Evolutionary conservation across 495 filamentous ascomycete genomes (phyloP), one percentile per base, ranked within the genome.

Genomic region (Venustampulla echinocandica): DNA sequence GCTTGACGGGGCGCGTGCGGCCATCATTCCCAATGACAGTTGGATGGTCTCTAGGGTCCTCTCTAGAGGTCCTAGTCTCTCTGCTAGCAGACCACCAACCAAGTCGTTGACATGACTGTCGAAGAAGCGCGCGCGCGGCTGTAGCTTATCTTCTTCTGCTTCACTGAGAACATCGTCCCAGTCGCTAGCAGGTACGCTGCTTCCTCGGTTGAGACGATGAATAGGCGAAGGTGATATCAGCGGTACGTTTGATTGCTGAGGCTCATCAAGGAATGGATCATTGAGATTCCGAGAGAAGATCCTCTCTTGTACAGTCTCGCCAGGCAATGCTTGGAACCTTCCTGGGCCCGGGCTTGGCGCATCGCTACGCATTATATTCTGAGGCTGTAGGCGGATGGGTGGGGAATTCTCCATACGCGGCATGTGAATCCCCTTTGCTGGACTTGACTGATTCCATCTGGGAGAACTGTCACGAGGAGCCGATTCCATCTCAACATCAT

Each of bases 101-200:
- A 97, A 64, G 11, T 85, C 76, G 58, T 95, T 84, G 46, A 97
- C 82, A 57, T 85, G 88, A 47, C 76, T 80, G 59, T 96, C 87
- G 53, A 95, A 95, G 69, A 93, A 95, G 34, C 72, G 71, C 19
- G 71, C 70, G 14, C 85, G 80, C 22, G 77, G 73, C 50, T 81
- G 76, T 42, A 94, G 70, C 62, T 89, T 94, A 40, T 75, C 74
- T 49, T 92, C 87, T 49, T 94, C 88, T 18, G 78, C 79, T 5
- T 84, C 84, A 20, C 82, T 87, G 48, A 95, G 76, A 43, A 82
- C 80, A 60, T 86, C 85, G 53, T 90, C 84, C 92, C 92, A 97
- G 58, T 96, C 90, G 51, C 86, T 95, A 50, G 79, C 71, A 30
- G 84, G 82, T 10, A 80, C 63, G 46, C 84, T 76, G 15, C 76